phyloP scores from a whole-genome alignment of 1,284 basidiomycete species.

The Athelia sp. region DNA sequence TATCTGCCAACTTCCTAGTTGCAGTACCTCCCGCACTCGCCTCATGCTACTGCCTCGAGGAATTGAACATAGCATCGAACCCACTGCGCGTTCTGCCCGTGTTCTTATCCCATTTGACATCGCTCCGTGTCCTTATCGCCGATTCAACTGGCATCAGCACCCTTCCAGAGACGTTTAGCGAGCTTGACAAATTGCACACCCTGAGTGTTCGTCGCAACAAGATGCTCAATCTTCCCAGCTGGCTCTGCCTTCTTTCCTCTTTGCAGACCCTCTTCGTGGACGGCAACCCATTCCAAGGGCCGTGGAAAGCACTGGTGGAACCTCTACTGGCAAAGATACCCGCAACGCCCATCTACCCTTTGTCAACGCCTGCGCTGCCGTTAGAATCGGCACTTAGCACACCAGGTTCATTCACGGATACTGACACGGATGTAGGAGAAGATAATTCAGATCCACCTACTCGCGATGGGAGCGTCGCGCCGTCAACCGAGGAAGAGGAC shows the following conservation, averaged over 20 bases:
- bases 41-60: slow-evolving; percentile 79
- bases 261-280: slow-evolving; percentile 89
- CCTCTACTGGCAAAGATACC: slow-evolving; percentile 67
- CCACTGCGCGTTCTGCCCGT: slow-evolving; percentile 80
- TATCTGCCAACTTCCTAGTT: slow-evolving; percentile 82
- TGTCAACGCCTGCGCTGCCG: slow-evolving; percentile 59
- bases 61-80: slow-evolving; percentile 92
- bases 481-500: slow-evolving; percentile 52
- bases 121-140: slow-evolving; percentile 83
- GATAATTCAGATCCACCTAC: slow-evolving; percentile 48
- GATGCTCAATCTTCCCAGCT: slow-evolving; percentile 85
- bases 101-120: slow-evolving; percentile 72
- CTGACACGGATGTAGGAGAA: slow-evolving; percentile 50
- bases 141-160: slow-evolving; percentile 81
- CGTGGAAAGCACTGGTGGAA: slow-evolving; percentile 86
- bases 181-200: slow-evolving; percentile 76
- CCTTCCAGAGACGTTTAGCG: slow-evolving; percentile 65
- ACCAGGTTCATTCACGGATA: slow-evolving; percentile 30
- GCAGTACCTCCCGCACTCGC: slow-evolving; percentile 78
- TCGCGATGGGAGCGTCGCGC: slow-evolving; percentile 22
- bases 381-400: slow-evolving; percentile 37
- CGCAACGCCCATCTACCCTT: slow-evolving; percentile 58
- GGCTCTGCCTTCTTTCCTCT: slow-evolving; percentile 82
- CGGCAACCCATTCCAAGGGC: slow-evolving; percentile 88
- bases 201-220: slow-evolving; percentile 87